Conservation (phyloP, 768 basidiomycete genomes). For the Mycena olivaceomarginata region DNA sequence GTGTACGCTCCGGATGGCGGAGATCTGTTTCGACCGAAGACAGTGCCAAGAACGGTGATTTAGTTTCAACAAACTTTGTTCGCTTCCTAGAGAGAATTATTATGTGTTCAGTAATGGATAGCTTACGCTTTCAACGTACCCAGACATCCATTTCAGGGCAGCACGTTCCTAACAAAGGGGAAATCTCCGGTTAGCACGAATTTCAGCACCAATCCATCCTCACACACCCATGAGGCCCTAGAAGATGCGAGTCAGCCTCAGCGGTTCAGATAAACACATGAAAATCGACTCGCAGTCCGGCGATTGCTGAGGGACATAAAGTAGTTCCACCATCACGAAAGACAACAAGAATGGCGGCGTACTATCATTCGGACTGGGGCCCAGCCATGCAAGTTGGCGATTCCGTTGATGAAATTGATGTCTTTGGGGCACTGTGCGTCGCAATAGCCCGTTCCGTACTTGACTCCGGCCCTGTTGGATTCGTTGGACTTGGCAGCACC, state of each 20-base stretch:
- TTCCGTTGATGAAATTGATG: slow-evolving; percentile 78
- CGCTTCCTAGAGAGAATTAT: slow-evolving; percentile 25
- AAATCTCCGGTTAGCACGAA: background rate
- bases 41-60: background rate
- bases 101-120: slow-evolving; percentile 50
- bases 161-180: background rate
- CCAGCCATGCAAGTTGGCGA: slow-evolving; percentile 34
- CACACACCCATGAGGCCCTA: slow-evolving; percentile 31
- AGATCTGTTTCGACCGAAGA: slow-evolving; percentile 3
- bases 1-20: slow-evolving; percentile 65
- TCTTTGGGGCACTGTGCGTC: slow-evolving; percentile 67
- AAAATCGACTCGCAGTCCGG: slow-evolving; percentile 52
- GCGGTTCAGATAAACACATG: background rate
- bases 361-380: slow-evolving; percentile 35
- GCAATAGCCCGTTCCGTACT: slow-evolving; percentile 69
- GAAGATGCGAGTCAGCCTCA: background rate
- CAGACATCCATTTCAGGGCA: slow-evolving; percentile 44
- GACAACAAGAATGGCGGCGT: background rate
- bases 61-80: slow-evolving; percentile 15
- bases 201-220: background rate
- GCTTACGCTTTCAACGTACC: background rate
- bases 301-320: slow-evolving; percentile 48
- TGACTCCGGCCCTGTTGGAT: slow-evolving; percentile 69
- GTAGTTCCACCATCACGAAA: background rate
- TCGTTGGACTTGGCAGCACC: slow-evolving; percentile 64